These are phyloP conservation scores for Perilla frutescens DNA, from an alignment of 257 asterid species.

Conservation along the genomic window DNA sequence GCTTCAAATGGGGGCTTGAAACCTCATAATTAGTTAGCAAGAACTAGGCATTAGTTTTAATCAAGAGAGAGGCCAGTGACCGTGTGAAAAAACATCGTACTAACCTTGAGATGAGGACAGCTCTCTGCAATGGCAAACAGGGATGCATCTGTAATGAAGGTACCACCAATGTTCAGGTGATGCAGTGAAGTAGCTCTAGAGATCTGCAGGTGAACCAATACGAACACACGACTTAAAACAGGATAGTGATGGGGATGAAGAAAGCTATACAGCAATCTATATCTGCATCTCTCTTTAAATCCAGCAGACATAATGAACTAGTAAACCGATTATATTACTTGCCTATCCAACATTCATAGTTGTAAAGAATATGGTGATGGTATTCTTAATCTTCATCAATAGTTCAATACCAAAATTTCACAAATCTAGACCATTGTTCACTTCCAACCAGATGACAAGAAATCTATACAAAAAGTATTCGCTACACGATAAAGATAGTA, in stretches of 20 bases:
- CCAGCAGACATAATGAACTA: no score
- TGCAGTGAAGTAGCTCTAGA: slow-evolving; percentile 71
- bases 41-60: background rate
- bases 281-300: background rate
- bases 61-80: no score
- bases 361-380: background rate
- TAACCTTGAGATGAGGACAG: slow-evolving; percentile 78
- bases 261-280: background rate
- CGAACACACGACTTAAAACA: background rate
- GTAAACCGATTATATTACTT: no score
- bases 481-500: background rate
- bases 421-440: background rate
- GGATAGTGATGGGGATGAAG: background rate
- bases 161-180: slow-evolving; percentile 89
- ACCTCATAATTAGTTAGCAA: background rate
- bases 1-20: background rate
- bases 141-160: slow-evolving; percentile 79
- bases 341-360: background rate
- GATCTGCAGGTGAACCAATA: slow-evolving; percentile 47
- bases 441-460: background rate
- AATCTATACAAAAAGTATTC: no score
- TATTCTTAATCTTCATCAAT: background rate
- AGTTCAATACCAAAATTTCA: background rate
- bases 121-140: slow-evolving; percentile 74
- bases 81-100: background rate